Evolutionary conservation across 2,329 filamentous ascomycete genomes (phyloP), one percentile per base, ranked within the genome.

Genomic region (Aureobasidium namibiae): DNA sequence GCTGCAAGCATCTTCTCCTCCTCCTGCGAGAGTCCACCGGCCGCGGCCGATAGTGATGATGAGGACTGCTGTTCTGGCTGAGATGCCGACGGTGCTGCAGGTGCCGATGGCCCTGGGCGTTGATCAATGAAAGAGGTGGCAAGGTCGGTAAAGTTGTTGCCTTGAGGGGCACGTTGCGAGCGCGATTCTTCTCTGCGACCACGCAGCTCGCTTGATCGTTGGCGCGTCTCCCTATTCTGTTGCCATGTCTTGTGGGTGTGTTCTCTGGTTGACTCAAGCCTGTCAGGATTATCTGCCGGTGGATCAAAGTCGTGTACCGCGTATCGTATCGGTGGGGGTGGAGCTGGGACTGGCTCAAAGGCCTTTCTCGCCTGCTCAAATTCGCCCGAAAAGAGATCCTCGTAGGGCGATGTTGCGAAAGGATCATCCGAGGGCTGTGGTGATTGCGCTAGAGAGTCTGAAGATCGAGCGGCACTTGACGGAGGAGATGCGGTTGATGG

Each of bases 1-100:
- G 18, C 29, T 33, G 34, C 21, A 4, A 60, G 49, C 57, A 60
- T 60, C 3, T 16, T 36, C 41, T 60, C 57, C 18, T 60, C 57
- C 31, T 60, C 48, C n/a, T 24, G 46, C 18, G 44, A 49, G 7
- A 56, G 13, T 10, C 33, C 44, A 9, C 56, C 18, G 4, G 36
- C n/a, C 18, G 16, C 44, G 24, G 18, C 33, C 6, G 56, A 14
- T 7, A 31, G 18, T 5, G 44, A 6, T 13, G 39, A 44, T 36
- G 23, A 10, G n/a, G 56, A 33, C n/a, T 58, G 56, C 41, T 39
- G 1, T 29, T 45, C 36, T 18, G 23, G 8, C 24, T 29, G 13
- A 21, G 23, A 14, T 9, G 49, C 13, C 8, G 48, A 34, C 9
- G 16, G 10, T 29, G 33, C 46, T 49, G 16, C 31, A 44, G 21